Percentiles rank a stretch among this genome's conserved stretches.
Evolutionary conservation across 2,329 filamentous ascomycete genomes (phyloP).

Genomic region (Byssoonygena ceratinophila): DNA sequence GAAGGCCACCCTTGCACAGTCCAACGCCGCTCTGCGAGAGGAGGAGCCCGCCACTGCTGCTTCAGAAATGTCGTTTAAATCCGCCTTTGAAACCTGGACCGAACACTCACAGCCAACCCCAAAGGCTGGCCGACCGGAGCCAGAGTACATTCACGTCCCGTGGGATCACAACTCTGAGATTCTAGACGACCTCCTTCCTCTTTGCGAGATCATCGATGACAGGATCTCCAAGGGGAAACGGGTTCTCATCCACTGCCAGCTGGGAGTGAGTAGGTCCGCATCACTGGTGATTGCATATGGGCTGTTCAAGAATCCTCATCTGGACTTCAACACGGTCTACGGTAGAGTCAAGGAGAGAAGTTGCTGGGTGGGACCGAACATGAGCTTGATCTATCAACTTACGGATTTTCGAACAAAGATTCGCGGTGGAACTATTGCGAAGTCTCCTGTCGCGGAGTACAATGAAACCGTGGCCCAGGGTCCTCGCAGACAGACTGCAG

Average conservation of each 20-base stretch:
- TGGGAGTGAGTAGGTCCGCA: conserved; percentile 55
- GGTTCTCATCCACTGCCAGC: conserved; percentile 55
- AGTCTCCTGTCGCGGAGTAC: neutral
- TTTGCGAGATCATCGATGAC: conserved; percentile 53
- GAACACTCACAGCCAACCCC: conserved; percentile 22
- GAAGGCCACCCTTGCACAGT: conserved; percentile 39
- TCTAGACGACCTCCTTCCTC: conserved; percentile 48
- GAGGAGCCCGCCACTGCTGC: conserved; percentile 35
- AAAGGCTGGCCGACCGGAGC: conserved; percentile 31
- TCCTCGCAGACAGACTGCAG: neutral
- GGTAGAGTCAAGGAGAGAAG: conserved; percentile 53
- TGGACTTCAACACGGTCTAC: conserved; percentile 56
- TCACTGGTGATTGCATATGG: conserved; percentile 57
- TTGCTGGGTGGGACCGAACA: conserved; percentile 58
- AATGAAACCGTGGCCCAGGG: neutral
- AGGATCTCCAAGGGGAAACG: conserved; percentile 47
- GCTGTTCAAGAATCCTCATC: conserved; percentile 50
- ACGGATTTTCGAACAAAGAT: conserved; percentile 49
- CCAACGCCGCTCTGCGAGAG: conserved; percentile 19
- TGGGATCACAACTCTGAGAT: conserved; percentile 62
- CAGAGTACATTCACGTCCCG: conserved; percentile 55
- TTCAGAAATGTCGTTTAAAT: conserved; percentile 41
- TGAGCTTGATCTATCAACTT: conserved; percentile 59
- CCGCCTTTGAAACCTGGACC: conserved; percentile 36
- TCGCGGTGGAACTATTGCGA: conserved; percentile 1